Evolutionary conservation across 2,329 filamentous ascomycete species (phyloP).

Genomic region (Fusarium fujikuroi): DNA sequence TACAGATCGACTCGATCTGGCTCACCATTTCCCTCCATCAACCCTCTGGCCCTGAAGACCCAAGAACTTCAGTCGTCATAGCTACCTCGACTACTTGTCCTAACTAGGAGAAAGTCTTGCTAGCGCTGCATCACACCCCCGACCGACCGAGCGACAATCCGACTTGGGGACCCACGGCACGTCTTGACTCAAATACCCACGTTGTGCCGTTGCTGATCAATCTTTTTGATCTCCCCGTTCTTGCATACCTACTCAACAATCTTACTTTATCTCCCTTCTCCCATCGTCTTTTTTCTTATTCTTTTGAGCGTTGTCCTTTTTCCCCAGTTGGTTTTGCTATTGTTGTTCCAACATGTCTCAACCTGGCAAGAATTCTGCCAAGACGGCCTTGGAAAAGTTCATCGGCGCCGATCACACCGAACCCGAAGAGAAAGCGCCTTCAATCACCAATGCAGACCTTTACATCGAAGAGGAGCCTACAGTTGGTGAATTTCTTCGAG

Average conservation of each 20-base stretch:
- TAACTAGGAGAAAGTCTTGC: slow-evolving; percentile 38
- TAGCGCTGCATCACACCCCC: slow-evolving; percentile 36
- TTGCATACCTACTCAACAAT: slow-evolving; percentile 3
- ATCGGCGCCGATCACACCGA: slow-evolving; percentile 49
- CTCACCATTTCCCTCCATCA: not conserved
- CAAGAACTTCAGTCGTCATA: slow-evolving; percentile 26
- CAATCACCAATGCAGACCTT: slow-evolving; percentile 51
- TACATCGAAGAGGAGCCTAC: slow-evolving; percentile 57
- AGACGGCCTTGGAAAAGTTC: slow-evolving; percentile 46
- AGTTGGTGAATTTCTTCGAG: slow-evolving; percentile 54
- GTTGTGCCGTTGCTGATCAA: slow-evolving; percentile 17
- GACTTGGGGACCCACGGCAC: slow-evolving; percentile 24
- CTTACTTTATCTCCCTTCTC: not conserved
- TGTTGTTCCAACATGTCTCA: slow-evolving; percentile 28
- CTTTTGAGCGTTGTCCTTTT: slow-evolving; percentile 10
- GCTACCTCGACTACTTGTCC: slow-evolving; percentile 31
- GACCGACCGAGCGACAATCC: slow-evolving; percentile 45
- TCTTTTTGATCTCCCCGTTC: slow-evolving; percentile 28
- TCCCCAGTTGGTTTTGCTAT: not conserved
- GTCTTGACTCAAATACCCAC: slow-evolving; percentile 29
- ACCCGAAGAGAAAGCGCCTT: slow-evolving; percentile 49
- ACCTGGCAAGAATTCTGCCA: slow-evolving; percentile 33
- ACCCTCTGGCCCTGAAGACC: not conserved
- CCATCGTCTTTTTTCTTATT: not conserved
- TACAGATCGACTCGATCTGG: slow-evolving; percentile 29